phyloP scores from a whole-genome alignment of 179 eudicot genomes.

The Spergularia azorica region DNA sequence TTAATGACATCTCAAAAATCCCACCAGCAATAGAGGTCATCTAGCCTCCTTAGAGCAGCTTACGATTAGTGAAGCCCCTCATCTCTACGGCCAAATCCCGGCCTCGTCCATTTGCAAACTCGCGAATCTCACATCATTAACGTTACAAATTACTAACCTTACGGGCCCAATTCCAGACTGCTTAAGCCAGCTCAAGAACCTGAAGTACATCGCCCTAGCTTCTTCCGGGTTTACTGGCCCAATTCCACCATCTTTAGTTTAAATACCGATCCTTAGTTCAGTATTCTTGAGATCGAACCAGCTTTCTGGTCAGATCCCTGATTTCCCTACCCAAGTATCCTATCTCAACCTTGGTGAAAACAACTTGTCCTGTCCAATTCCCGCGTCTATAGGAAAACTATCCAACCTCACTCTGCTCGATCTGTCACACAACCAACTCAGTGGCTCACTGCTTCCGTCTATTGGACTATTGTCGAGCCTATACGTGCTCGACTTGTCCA shows the following conservation, averaged over 20 bases:
- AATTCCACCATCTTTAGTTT: conserved; percentile 14
- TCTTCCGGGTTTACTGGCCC: conserved; percentile 7
- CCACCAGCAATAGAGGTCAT: conserved; percentile 9
- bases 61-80: background rate
- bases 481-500: conserved; percentile 12
- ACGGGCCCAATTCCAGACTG: conserved; percentile 15
- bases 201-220: background rate
- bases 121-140: background rate
- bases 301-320: conserved; percentile 19
- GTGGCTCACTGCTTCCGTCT: conserved; percentile 15
- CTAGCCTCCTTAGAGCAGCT: conserved; percentile 11
- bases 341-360: conserved; percentile 12
- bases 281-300: conserved; percentile 1
- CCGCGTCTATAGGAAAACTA: conserved; percentile 9
- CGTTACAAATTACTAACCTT: conserved; percentile 3
- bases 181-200: background rate
- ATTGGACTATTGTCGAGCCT: conserved; percentile 15
- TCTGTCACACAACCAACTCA: conserved; percentile 10
- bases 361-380: conserved; percentile 24
- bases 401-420: conserved; percentile 3
- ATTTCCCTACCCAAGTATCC: conserved; percentile 15
- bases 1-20: background rate
- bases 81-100: conserved; percentile 13
- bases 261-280: conserved; percentile 10
- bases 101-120: conserved; percentile 17